Evolutionary conservation across 306 rosid genomes (phyloP).

Genomic region (Medicago ruthenica): DNA sequence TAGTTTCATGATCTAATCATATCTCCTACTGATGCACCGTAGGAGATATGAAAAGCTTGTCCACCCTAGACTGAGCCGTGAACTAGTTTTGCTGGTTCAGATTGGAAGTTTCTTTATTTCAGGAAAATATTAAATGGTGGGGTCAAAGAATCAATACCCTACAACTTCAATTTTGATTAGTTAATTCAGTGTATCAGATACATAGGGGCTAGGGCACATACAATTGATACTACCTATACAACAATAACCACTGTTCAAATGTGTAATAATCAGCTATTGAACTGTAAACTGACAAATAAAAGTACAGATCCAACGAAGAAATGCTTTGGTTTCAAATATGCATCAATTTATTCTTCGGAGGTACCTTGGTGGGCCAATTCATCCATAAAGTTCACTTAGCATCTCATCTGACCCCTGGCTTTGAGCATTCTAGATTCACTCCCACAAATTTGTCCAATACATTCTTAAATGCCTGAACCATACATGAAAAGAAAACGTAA

Average conservation of each 20-base stretch:
- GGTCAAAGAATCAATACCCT: conserved; percentile 17
- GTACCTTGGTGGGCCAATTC: conserved; percentile 57
- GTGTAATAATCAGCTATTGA: conserved; percentile 47
- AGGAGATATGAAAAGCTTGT: too few relatives aligned
- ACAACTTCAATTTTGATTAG: conserved; percentile 2
- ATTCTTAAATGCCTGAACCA: conserved; percentile 77
- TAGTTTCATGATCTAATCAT: too few relatives aligned
- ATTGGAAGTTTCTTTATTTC: neutral
- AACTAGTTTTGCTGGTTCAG: conserved; percentile 8
- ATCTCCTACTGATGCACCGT: too few relatives aligned
- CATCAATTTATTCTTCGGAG: conserved; percentile 64
- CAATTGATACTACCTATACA: conserved; percentile 38
- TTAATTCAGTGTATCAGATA: conserved; percentile 29
- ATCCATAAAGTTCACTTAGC: conserved; percentile 45
- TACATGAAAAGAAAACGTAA: conserved; percentile 18
- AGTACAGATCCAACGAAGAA: conserved; percentile 48
- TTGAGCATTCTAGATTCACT: conserved; percentile 64
- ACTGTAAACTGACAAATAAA: conserved; percentile 44
- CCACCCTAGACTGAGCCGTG: too few relatives aligned
- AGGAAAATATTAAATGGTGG: conserved; percentile 5
- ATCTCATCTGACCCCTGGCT: conserved; percentile 56
- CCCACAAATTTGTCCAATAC: conserved; percentile 87
- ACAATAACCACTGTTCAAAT: conserved; percentile 45
- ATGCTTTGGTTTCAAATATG: conserved; percentile 53
- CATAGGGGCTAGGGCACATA: neutral